Percentiles rank a stretch among this genome's conserved stretches.
These are phyloP conservation scores for Penicillium subrubescens DNA, from an alignment of 495 filamentous ascomycete genomes.

Conservation along the genomic window DNA sequence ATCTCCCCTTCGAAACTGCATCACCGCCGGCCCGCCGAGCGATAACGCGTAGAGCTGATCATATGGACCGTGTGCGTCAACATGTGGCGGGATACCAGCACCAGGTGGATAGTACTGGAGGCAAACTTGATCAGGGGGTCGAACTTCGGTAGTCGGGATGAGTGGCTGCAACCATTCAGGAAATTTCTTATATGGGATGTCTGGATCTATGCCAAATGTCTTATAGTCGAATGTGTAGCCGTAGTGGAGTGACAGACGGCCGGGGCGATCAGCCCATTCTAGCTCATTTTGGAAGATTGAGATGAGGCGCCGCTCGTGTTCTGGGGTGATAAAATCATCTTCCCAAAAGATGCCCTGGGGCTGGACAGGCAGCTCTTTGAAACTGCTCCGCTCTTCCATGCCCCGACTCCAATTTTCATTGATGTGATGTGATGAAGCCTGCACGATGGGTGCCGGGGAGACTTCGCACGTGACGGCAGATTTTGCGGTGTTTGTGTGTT, in stretches of 20 bases:
- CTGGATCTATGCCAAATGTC: conserved; percentile 42
- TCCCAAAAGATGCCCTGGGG: conserved; percentile 37
- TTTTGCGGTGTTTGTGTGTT: background rate
- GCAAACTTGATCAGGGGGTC: conserved; percentile 45
- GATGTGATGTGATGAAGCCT: background rate
- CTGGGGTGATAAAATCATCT: conserved; percentile 35
- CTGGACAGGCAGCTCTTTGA: conserved; percentile 33
- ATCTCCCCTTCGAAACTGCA: conserved; percentile 40
- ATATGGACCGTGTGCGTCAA: conserved; percentile 40
- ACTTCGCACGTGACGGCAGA: background rate
- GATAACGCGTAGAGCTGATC: conserved; percentile 47
- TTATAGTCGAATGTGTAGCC: conserved; percentile 50
- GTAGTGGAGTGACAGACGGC: conserved; percentile 43
- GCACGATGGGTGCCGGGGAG: background rate
- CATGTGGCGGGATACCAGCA: conserved; percentile 44
- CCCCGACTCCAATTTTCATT: background rate
- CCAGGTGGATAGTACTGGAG: conserved; percentile 47
- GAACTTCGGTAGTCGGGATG: conserved; percentile 37
- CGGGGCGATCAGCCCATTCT: conserved; percentile 39
- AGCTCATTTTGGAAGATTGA: conserved; percentile 36
- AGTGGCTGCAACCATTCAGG: conserved; percentile 42
- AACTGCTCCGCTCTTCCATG: conserved; percentile 17
- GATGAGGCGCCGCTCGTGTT: conserved; percentile 39
- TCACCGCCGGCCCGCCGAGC: conserved; percentile 38
- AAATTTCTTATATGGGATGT: conserved; percentile 43